phyloP scores from a whole-genome alignment of 2,329 filamentous ascomycete species.

The Trichophyton benhamiae region DNA sequence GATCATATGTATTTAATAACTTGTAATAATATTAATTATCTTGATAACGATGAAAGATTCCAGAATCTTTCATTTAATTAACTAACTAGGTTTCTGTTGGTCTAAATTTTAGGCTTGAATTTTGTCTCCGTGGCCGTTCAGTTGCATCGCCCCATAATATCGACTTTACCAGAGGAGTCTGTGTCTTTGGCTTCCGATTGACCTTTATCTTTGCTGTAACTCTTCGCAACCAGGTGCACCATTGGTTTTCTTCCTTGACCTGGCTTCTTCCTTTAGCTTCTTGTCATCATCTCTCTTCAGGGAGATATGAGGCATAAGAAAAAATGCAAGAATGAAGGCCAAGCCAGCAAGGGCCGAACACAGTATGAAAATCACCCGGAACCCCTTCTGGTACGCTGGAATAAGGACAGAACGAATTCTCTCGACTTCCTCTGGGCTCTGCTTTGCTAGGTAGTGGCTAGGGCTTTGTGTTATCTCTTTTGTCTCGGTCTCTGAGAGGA shows the following conservation, averaged over 20 bases:
- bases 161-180: background rate
- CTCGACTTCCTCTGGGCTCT: conserved; percentile 15
- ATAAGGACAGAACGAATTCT: conserved; percentile 21
- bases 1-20: no score
- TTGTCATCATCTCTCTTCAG: conserved; percentile 14
- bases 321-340: conserved; percentile 24
- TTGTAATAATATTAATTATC: no score
- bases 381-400: conserved; percentile 28
- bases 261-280: conserved; percentile 9
- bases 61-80: no score
- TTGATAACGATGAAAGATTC: no score
- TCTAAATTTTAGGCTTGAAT: no score
- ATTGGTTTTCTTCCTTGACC: background rate
- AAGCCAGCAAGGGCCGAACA: conserved; percentile 26
- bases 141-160: background rate
- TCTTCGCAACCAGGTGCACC: no score
- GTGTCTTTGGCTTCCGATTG: background rate
- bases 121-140: no score
- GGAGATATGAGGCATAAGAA: conserved; percentile 28
- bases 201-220: background rate
- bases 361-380: conserved; percentile 31
- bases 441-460: conserved; percentile 19
- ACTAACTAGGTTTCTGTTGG: no score
- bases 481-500: conserved; percentile 16
- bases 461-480: conserved; percentile 23